Evolutionary conservation across 257 asterid genomes (phyloP).

Genomic region (Jacaranda mimosifolia): DNA sequence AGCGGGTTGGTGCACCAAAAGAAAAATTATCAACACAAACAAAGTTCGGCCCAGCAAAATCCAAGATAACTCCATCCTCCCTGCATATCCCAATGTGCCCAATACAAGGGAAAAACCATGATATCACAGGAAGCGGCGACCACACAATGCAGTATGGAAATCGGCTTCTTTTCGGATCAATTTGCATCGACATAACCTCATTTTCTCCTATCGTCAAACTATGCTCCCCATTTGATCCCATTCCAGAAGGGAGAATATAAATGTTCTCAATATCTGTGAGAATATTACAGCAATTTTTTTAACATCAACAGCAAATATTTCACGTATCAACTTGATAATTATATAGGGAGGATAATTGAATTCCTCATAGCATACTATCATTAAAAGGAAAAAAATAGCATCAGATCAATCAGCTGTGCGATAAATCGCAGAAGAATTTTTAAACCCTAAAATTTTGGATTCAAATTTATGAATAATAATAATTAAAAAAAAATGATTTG

Average conservation of each 20-base stretch:
- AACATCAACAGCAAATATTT: neutral
- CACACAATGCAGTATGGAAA: conserved; percentile 94
- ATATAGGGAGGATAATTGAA: neutral
- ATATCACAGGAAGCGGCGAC: conserved; percentile 90
- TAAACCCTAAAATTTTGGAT: conserved; percentile 33
- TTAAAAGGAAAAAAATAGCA: neutral
- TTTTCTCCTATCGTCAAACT: conserved; percentile 64
- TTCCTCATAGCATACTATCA: neutral
- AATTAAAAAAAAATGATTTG: neutral
- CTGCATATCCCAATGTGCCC: conserved; percentile 94
- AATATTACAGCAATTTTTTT: neutral
- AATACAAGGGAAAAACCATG: conserved; percentile 87
- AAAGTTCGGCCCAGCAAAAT: conserved; percentile 92
- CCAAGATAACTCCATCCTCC: conserved; percentile 92
- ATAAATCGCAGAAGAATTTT: neutral
- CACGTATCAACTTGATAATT: neutral
- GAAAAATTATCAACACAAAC: conserved; percentile 90
- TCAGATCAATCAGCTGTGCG: neutral
- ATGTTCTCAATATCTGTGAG: neutral
- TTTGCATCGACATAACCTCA: conserved; percentile 39
- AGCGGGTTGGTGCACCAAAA: conserved; percentile 87
- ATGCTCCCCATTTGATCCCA: conserved; percentile 67
- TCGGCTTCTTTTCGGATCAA: conserved; percentile 70
- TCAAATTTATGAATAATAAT: neutral
- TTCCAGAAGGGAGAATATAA: conserved; percentile 31